These are phyloP conservation scores for Myriosclerotinia scirpicola DNA, from an alignment of 2,329 filamentous ascomycete species.

Conservation along the genomic window DNA sequence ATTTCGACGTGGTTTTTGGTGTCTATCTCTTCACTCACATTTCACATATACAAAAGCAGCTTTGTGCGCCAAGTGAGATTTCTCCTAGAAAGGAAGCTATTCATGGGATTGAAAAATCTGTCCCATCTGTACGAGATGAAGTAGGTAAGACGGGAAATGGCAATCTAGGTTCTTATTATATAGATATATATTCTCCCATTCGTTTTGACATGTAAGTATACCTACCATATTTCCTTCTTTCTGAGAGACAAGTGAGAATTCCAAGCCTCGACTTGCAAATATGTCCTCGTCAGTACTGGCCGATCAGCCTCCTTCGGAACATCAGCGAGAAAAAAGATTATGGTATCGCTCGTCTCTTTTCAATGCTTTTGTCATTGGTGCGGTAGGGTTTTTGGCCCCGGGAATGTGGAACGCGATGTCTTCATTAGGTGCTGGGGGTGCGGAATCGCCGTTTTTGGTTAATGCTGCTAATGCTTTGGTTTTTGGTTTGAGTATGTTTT, in stretches of 20 bases:
- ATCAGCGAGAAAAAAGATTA: neutral
- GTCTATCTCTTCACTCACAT: neutral
- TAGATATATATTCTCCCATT: neutral
- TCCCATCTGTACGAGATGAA: neutral
- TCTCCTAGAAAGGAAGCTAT: slow-evolving; percentile 3
- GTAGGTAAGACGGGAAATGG: neutral
- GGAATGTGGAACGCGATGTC: slow-evolving; percentile 48
- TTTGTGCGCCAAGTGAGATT: neutral
- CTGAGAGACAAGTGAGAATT: neutral
- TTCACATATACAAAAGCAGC: slow-evolving; percentile 4
- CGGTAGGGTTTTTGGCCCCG: slow-evolving; percentile 44
- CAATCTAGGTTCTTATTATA: neutral
- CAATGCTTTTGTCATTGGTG: slow-evolving; percentile 44
- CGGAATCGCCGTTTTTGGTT: slow-evolving; percentile 49
- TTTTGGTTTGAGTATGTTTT: slow-evolving; percentile 45
- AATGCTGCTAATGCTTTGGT: slow-evolving; percentile 49
- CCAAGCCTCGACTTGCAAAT: neutral
- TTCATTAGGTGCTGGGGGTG: slow-evolving; percentile 45
- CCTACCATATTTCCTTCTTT: neutral
- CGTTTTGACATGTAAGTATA: neutral
- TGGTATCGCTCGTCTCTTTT: slow-evolving; percentile 41
- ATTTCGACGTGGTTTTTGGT: neutral
- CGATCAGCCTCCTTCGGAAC: neutral
- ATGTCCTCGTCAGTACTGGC: neutral
- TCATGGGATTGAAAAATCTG: neutral